A percentile compares a stretch with the other conserved stretches of the same genome.
phyloP scores from a whole-genome alignment of 495 filamentous ascomycete species.

The Thermothielavioides terrestris region DNA sequence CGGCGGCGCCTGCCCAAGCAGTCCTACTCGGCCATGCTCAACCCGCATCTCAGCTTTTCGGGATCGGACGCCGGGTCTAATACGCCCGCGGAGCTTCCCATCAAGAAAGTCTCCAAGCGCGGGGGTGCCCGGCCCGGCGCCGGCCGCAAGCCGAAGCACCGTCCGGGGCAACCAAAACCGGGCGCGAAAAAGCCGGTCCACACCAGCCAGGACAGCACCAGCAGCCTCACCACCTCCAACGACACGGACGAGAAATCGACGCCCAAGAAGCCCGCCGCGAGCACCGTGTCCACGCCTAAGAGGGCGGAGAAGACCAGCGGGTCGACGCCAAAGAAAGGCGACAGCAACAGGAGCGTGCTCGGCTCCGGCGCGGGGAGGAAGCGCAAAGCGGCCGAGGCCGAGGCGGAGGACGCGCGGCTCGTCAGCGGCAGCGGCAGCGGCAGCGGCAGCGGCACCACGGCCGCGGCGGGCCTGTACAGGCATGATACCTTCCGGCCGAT shows the following conservation, averaged over 20 bases:
- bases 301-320: neutral
- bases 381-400: slow-evolving; percentile 12
- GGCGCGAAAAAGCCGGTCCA: neutral
- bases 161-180: neutral
- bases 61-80: neutral
- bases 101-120: slow-evolving; percentile 23
- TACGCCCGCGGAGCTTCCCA: neutral
- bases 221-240: slow-evolving; percentile 4
- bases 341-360: neutral
- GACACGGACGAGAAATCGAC: slow-evolving; percentile 4
- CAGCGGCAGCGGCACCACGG: neutral
- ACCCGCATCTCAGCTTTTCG: neutral
- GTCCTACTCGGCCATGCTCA: slow-evolving; percentile 1
- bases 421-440: no score
- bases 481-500: slow-evolving; percentile 16
- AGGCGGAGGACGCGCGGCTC: neutral
- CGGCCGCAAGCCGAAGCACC: slow-evolving; percentile 25
- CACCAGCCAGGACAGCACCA: neutral
- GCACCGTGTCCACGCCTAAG: neutral
- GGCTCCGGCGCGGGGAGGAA: slow-evolving; percentile 3
- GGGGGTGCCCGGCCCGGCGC: slow-evolving; percentile 28
- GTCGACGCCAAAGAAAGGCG: neutral
- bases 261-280: neutral
- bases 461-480: neutral
- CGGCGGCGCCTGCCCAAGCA: slow-evolving; percentile 3